Base-by-base conservation (phyloP, 2,329 filamentous ascomycete species). In the Penicillium italicum region DNA sequence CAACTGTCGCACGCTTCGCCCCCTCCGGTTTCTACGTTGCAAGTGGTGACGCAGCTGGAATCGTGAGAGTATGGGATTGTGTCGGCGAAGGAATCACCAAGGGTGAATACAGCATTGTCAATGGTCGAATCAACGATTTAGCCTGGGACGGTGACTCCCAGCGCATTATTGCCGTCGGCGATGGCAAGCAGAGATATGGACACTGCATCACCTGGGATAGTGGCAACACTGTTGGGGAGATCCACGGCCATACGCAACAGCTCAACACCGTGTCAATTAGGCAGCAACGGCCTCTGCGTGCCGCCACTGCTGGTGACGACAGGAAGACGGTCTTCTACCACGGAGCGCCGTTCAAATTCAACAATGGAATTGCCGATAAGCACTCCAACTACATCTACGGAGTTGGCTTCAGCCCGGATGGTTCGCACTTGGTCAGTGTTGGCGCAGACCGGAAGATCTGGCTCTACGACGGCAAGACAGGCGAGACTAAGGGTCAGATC, bases 101-200 rank as follows among this genome's bases (percentile, higher is more conserved):
- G 75, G 90, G 92, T 63, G 93, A 97, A 75, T 97, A 96, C 76
- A 83, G 86, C 69, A 97, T 97, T 75, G 92, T 97, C 68, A 91
- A 90, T 33, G 94, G 94, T 12, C 88, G 90, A 51, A 93, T 99
- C 76, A 96, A 96, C 72, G 94, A 99, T 72, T 85, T 99, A 62
- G 93, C 91, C 1, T 99, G 94, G 92, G 94, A 97, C 69, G 93
- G 92, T 55, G 94, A 99, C 75, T 96, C 90, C 58, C 92, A 97
- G 78, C 88, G 94, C 47, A 88, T 99, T 69, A 97, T 97, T 68
- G 94, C 93, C 4, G 93, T 99, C 5, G 94, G 94, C 42, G 90
- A 97, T 66, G 94, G 94, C 49, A 92, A 93, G 70, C 91, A 97
- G 77, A 85, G 91, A 54, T 97, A 91, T 72, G 93, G 93, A 14